These are phyloP conservation scores for Deinandra increscens DNA, from an alignment of 129 eudicot species.

Conservation along the genomic window DNA sequence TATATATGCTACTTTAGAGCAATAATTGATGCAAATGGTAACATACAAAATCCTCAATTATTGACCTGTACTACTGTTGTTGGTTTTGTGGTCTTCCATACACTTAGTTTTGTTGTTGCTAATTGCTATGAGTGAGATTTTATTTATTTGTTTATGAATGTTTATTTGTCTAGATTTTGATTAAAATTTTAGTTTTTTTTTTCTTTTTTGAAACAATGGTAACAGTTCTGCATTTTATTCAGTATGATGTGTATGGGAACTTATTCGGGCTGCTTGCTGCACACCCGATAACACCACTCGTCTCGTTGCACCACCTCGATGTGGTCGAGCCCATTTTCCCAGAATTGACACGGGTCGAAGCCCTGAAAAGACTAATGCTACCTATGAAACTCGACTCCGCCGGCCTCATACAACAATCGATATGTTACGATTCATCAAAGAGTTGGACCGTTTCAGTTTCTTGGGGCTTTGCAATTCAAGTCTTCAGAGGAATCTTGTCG, in stretches of 20 bases:
- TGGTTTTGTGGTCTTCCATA: conserved; percentile 18
- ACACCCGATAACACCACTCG: conserved; percentile 89
- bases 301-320: conserved; percentile 85
- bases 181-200: conserved; percentile 3
- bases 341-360: conserved; percentile 68
- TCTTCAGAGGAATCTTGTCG: conserved; percentile 78
- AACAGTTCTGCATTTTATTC: conserved; percentile 19
- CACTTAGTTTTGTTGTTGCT: neutral
- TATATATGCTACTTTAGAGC: conserved; percentile 4
- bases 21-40: conserved; percentile 33
- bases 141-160: neutral
- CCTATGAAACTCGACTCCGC: conserved; percentile 92
- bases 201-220: too few species aligned
- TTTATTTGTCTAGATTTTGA: conserved; percentile 15
- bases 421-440: conserved; percentile 62
- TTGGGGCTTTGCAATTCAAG: conserved; percentile 93
- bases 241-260: conserved; percentile 98
- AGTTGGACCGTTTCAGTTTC: conserved; percentile 91
- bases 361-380: conserved; percentile 48
- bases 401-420: conserved; percentile 87
- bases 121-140: too few species aligned
- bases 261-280: conserved; percentile 88
- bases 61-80: conserved; percentile 20
- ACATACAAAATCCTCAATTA: conserved; percentile 17
- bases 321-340: conserved; percentile 96